Percentiles rank a stretch among this genome's conserved stretches.
Evolutionary conservation across 257 asterid species (phyloP).

Genomic region (Solanum dulcamara): DNA sequence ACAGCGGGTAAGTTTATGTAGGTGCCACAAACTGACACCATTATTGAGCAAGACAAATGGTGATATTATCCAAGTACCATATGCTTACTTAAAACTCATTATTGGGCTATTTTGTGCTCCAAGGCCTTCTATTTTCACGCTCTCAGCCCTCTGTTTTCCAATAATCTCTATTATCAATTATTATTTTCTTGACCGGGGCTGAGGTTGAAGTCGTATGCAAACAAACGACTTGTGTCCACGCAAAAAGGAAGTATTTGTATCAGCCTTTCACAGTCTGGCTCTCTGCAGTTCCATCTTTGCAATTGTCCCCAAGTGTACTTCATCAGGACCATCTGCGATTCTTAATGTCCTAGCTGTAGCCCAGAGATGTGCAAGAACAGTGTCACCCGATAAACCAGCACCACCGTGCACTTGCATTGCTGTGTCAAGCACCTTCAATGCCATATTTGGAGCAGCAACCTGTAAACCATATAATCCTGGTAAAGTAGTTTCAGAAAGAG

Average conservation of each 20-base stretch:
- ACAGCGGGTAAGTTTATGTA: slow-evolving; percentile 8
- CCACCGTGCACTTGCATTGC: slow-evolving; percentile 98
- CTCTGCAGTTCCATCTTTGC: slow-evolving; percentile 72
- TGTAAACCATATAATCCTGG: slow-evolving; percentile 4
- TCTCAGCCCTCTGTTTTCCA: not conserved
- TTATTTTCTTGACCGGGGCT: not conserved
- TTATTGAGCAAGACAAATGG: slow-evolving; percentile 17
- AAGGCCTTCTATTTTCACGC: not conserved
- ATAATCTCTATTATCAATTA: not conserved
- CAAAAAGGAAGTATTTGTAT: not conserved
- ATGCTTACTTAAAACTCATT: slow-evolving; percentile 9
- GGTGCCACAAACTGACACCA: not conserved
- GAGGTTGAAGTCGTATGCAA: not conserved
- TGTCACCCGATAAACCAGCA: slow-evolving; percentile 84
- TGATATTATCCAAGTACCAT: slow-evolving; percentile 6
- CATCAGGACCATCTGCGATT: slow-evolving; percentile 96
- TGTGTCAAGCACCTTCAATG: slow-evolving; percentile 73
- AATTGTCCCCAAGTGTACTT: slow-evolving; percentile 85
- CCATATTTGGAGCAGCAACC: slow-evolving; percentile 97
- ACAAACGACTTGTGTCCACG: not conserved
- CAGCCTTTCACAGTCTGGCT: slow-evolving; percentile 49
- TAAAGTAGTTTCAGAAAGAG: not conserved
- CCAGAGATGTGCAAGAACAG: slow-evolving; percentile 75
- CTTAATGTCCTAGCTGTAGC: slow-evolving; percentile 74
- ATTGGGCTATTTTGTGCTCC: not conserved